Evolutionary conservation across 345 rosid species (phyloP).

Genomic region (Rhizophora mangle): DNA sequence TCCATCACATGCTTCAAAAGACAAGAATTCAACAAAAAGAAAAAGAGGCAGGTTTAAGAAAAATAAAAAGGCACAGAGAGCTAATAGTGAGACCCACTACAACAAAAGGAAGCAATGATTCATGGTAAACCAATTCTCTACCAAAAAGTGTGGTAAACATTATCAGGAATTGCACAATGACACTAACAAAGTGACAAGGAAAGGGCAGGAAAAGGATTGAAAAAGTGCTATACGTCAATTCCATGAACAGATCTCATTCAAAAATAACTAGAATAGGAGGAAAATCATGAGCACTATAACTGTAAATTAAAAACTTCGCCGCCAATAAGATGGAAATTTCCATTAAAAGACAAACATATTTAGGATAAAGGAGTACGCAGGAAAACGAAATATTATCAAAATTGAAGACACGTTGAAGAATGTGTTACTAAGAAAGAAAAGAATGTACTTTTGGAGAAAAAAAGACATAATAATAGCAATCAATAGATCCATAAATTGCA

Average conservation of each 20-base stretch:
- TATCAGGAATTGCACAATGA: not conserved
- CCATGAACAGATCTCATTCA: not conserved
- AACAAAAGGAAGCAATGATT: not conserved
- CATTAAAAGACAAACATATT: too few relatives aligned
- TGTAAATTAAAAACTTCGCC: too few relatives aligned
- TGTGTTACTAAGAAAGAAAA: not conserved
- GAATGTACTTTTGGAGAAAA: not conserved
- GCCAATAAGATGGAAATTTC: too few relatives aligned
- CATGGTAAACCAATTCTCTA: not conserved
- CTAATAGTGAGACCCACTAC: not conserved
- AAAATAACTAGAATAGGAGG: not conserved
- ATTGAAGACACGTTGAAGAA: too few relatives aligned
- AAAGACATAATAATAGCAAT: not conserved
- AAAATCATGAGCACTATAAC: not conserved
- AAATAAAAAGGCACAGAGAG: not conserved
- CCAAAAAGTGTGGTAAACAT: not conserved
- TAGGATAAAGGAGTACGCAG: too few relatives aligned
- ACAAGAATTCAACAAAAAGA: not conserved
- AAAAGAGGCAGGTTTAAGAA: not conserved
- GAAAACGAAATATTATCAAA: too few relatives aligned
- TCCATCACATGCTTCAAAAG: not conserved
- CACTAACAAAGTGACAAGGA: not conserved
- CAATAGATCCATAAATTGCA: constrained; percentile 1
- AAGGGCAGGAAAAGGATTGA: not conserved
- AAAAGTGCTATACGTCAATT: not conserved